Evolutionary conservation across 2,329 filamentous ascomycete species (phyloP), one percentile per base, ranked within the genome.

Genomic region (Apiospora malaysiana): DNA sequence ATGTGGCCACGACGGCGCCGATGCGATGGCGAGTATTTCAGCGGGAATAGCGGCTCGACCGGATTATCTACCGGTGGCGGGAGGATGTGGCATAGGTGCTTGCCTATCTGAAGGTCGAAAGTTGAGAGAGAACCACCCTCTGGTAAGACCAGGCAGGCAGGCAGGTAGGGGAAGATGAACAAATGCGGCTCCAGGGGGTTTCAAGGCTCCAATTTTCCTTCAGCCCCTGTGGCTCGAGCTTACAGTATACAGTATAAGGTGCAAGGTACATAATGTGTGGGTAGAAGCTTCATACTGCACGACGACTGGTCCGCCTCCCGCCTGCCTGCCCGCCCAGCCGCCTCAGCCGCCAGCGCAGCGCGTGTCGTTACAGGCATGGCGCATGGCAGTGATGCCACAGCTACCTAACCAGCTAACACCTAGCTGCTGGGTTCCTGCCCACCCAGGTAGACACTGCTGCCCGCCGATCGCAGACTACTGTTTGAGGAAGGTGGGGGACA

Each of bases 401-500:
- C 3, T 32, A 32, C 32, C n/a, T n/a, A n/a, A n/a, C n/a, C n/a
- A n/a, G n/a, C n/a, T n/a, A n/a, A n/a, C n/a, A n/a, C n/a, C n/a
- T n/a, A n/a, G n/a, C n/a, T n/a, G n/a, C n/a, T n/a, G n/a, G n/a
- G n/a, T n/a, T n/a, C n/a, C n/a, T 32, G 32, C 32, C 32, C 32
- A 32, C n/a, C n/a, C 6, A 32, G 40, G 40, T 9, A 42, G 4
- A 4, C 40, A 42, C 40, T 42, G 16, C 12, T 18, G 10, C 42
- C 23, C 49, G 6, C 25, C 49, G 25, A 32, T 56, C 49, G 49
- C 49, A 32, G 16, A 37, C 51, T 63, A 63, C 56, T 63, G 56
- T 40, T 63, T 63, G 56, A 40, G 56, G 56, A 40, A 63, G 56
- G 56, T 63, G 56, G 56, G 56, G 56, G 56, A 59, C 32, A n/a